These are phyloP conservation scores for Rhynchosporium graminicola DNA, from an alignment of 2,329 filamentous ascomycete genomes.

Conservation along the genomic window DNA sequence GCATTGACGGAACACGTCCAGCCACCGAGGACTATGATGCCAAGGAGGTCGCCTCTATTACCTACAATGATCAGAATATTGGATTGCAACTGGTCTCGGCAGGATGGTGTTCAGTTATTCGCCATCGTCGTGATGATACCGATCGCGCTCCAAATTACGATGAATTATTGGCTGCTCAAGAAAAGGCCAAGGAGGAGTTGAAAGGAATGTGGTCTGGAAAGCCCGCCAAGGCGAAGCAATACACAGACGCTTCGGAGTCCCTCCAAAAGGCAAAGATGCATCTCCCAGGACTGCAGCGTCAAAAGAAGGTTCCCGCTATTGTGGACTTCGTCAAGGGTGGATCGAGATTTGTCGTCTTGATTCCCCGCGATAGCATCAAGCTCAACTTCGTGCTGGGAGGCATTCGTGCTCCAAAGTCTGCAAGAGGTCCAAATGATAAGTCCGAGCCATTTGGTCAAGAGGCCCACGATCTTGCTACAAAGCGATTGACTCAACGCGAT, in stretches of 20 bases:
- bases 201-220: slow-evolving; percentile 97
- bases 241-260: slow-evolving; percentile 87
- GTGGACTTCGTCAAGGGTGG: slow-evolving; percentile 99
- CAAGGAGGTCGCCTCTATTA: slow-evolving; percentile 89
- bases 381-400: slow-evolving; percentile 92
- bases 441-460: slow-evolving; percentile 95
- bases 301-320: slow-evolving; percentile 88
- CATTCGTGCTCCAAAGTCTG: slow-evolving; percentile 86
- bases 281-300: slow-evolving; percentile 80
- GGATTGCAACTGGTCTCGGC: slow-evolving; percentile 84
- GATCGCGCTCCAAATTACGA: slow-evolving; percentile 95
- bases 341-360: slow-evolving; percentile 86
- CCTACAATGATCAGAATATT: slow-evolving; percentile 82
- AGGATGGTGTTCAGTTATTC: slow-evolving; percentile 90
- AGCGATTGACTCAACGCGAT: slow-evolving; percentile 87
- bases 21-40: slow-evolving; percentile 90
- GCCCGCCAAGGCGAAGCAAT: slow-evolving; percentile 77
- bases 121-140: slow-evolving; percentile 91
- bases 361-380: slow-evolving; percentile 92
- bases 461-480: slow-evolving; percentile 87
- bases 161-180: slow-evolving; percentile 77
- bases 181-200: slow-evolving; percentile 79
- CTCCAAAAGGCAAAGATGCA: slow-evolving; percentile 96
- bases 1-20: slow-evolving; percentile 86
- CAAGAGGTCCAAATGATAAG: slow-evolving; percentile 73